These are phyloP conservation scores for Neopestalotiopsis rosae DNA, from an alignment of 2,329 filamentous ascomycete species.

Conservation along the genomic window DNA sequence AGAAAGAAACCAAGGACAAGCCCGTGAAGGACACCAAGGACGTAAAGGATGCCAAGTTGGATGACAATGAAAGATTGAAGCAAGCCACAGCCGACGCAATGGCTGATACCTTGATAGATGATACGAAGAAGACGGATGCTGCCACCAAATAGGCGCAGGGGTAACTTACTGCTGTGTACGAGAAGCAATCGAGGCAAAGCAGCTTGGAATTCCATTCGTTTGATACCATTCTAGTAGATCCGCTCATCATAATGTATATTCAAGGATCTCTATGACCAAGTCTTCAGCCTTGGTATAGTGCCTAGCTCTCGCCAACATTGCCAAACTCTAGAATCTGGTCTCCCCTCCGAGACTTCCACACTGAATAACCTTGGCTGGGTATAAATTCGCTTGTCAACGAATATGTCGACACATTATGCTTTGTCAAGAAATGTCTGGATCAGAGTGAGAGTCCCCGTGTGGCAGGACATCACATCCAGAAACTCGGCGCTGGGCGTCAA, in stretches of 20 bases:
- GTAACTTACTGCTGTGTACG: neutral
- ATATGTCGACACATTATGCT: neutral
- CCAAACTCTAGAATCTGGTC: neutral
- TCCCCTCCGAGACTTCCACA: neutral
- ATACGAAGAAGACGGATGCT: slow-evolving; percentile 19
- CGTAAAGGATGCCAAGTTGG: slow-evolving; percentile 55
- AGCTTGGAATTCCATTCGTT: neutral
- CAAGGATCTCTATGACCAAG: neutral
- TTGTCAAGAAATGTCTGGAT: too few relatives aligned
- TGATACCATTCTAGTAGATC: neutral
- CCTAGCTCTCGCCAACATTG: neutral
- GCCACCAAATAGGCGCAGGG: slow-evolving; percentile 15
- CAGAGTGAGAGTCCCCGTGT: too few relatives aligned
- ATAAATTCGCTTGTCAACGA: neutral
- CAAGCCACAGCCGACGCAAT: slow-evolving; percentile 68
- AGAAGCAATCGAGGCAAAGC: neutral
- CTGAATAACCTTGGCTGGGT: neutral
- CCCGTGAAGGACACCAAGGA: slow-evolving; percentile 48
- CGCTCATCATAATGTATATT: neutral
- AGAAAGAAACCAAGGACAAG: slow-evolving; percentile 77
- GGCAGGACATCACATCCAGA: too few relatives aligned
- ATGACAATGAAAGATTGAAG: slow-evolving; percentile 67
- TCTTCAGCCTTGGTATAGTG: neutral
- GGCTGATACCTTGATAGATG: slow-evolving; percentile 56
- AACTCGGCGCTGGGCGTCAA: too few relatives aligned